These are phyloP conservation scores for Flammula alnicola DNA, from an alignment of 1,284 basidiomycete genomes.

Conservation along the genomic window DNA sequence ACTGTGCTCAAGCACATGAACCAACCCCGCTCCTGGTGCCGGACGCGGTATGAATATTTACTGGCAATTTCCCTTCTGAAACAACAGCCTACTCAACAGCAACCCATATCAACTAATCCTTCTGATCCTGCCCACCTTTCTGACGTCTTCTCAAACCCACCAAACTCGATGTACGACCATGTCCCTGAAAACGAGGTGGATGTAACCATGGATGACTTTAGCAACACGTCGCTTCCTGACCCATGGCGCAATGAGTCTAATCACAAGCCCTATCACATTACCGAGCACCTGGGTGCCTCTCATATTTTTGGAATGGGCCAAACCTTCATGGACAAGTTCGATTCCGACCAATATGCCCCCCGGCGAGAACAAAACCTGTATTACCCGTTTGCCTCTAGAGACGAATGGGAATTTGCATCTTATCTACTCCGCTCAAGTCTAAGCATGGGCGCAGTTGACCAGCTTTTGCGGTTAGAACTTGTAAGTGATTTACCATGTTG, in stretches of 20 bases:
- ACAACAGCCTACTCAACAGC: not conserved
- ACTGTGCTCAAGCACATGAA: conserved; percentile 15
- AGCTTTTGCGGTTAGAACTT: conserved; percentile 18
- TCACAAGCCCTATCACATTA: not conserved
- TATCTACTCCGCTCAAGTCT: conserved; percentile 31
- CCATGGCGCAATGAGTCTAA: too few species aligned
- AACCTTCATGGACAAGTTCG: conserved; percentile 30
- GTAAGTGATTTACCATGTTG: not conserved
- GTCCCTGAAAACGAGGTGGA: too few species aligned
- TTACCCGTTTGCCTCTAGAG: conserved; percentile 32
- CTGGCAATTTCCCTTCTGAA: not conserved
- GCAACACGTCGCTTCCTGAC: too few species aligned
- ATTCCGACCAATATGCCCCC: conserved; percentile 26
- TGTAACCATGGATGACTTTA: too few species aligned
- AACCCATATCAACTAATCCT: too few species aligned
- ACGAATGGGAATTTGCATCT: conserved; percentile 35
- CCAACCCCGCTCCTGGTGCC: conserved; percentile 4
- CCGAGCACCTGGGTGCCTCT: not conserved
- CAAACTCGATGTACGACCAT: too few species aligned
- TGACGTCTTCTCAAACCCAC: too few species aligned
- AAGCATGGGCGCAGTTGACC: conserved; percentile 29
- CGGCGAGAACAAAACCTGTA: conserved; percentile 25
- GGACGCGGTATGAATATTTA: not conserved
- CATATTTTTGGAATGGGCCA: conserved; percentile 1
- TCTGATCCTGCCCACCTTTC: too few species aligned